Base-by-base conservation (phyloP, 2,329 filamentous ascomycete genomes). In the Fusarium dlaminii region DNA sequence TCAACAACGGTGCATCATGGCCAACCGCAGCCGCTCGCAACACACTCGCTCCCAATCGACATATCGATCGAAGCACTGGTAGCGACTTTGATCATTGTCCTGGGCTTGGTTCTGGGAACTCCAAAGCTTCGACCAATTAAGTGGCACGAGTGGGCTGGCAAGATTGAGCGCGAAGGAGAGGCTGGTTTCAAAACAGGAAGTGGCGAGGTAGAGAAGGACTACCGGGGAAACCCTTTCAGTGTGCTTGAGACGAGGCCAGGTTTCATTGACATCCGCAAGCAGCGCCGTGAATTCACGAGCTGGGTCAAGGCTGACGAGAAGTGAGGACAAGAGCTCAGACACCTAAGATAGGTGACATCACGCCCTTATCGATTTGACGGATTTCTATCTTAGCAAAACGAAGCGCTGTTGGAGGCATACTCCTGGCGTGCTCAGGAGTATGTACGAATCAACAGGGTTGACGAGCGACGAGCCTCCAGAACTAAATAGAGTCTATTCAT, bases 221-320 rank as follows among this genome's bases (percentile, higher is more conserved):
- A 88, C 72, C 84, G 89, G 18, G 92, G 93, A 22, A 98, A 97
- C 80, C 94, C 95, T 11, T 98, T 95, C 82, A 87, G 86, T 56
- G 87, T 90, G 51, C 82, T 98, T 68, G 96, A 98, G 83, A 92
- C 93, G 68, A 87, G 96, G 75, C 90, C 91, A 52, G 92, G 94
- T 3, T 99, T 98, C 79, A 89, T 94, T 84, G 94, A 99, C 84
- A 94, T 98, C 72, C 91, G 94, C 82, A 93, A 91, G 81, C 88
- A 95, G 84, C 89, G 93, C 79, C 91, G 88, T 80, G 93, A 95
- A 68, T 98, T 97, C 85, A 88, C 90, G 22, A 88, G 91, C 71
- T 97, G 94, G 94, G 88, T 91, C 39, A 87, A 87, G 79, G 80
- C 74, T 10, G 72, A 68, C 22, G 66, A 64, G 72, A 39, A 78